Evolutionary conservation across 179 eudicot genomes (phyloP).

Genomic region (Spinacia oleracea): DNA sequence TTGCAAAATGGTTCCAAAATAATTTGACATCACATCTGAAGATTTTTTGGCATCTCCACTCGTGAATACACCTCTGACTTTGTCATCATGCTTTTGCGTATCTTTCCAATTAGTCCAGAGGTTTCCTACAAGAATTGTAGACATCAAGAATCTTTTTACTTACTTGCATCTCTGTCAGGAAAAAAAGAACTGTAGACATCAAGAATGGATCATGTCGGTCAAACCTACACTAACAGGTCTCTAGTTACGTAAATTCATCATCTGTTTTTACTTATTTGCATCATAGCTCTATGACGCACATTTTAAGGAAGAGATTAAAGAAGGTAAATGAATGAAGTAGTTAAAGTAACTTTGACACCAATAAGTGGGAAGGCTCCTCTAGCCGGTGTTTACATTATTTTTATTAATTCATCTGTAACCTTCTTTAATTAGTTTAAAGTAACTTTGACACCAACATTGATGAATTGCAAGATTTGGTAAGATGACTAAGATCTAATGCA

Average conservation of each 20-base stretch:
- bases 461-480: background rate
- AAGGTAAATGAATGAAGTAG: too few relatives aligned
- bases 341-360: too few relatives aligned
- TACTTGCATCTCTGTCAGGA: too few relatives aligned
- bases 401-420: too few relatives aligned
- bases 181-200: background rate
- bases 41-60: conserved; percentile 17
- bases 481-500: conserved; percentile 13
- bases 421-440: too few relatives aligned
- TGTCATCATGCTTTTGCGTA: conserved; percentile 15
- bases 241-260: too few relatives aligned
- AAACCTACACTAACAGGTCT: background rate
- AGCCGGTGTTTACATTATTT: too few relatives aligned
- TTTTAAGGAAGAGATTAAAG: too few relatives aligned
- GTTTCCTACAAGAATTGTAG: conserved; percentile 35
- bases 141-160: background rate
- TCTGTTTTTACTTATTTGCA: too few relatives aligned
- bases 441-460: too few relatives aligned
- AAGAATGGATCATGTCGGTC: background rate
- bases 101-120: conserved; percentile 37
- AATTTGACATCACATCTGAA: conserved; percentile 25
- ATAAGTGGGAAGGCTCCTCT: too few relatives aligned
- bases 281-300: too few relatives aligned
- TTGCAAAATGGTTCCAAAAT: conserved; percentile 36
- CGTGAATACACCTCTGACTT: conserved; percentile 23